Conservation (phyloP, 371 early-diverging fungal genomes). For the Cokeromyces recurvatus region DNA sequence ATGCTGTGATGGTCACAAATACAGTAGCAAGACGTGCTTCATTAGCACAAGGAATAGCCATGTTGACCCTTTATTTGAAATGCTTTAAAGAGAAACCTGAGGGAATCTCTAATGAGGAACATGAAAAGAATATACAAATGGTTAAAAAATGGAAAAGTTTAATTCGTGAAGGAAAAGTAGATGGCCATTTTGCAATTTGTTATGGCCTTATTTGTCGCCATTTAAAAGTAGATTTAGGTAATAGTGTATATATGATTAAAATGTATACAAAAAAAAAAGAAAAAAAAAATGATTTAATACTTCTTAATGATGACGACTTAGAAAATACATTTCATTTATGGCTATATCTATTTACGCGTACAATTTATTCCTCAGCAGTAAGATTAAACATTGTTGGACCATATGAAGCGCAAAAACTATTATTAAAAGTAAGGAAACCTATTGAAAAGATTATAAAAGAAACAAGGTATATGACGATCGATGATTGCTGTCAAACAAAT, state of each 20-base stretch:
- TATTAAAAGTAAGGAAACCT: conserved; percentile 54
- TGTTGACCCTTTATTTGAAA: conserved; percentile 58
- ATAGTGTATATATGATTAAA: too few relatives aligned
- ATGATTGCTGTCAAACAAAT: conserved; percentile 63
- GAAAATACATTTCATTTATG: conserved; percentile 71
- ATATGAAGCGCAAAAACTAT: conserved; percentile 75
- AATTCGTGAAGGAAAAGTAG: conserved; percentile 49
- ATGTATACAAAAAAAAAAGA: conserved; percentile 4
- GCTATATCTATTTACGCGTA: conserved; percentile 78
- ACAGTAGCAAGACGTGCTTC: conserved; percentile 66
- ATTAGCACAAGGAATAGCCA: conserved; percentile 67
- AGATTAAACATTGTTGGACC: conserved; percentile 88
- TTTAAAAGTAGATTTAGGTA: conserved; percentile 54
- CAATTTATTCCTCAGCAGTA: conserved; percentile 82
- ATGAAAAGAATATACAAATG: conserved; percentile 14
- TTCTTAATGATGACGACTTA: too few relatives aligned
- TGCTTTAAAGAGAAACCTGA: conserved; percentile 35
- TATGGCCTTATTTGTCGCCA: conserved; percentile 66
- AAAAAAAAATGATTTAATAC: conserved; percentile 3
- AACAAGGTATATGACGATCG: conserved; percentile 40
- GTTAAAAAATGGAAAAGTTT: conserved; percentile 52
- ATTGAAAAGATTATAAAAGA: conserved; percentile 50
- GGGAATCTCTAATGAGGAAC: conserved; percentile 2
- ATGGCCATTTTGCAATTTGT: conserved; percentile 68
- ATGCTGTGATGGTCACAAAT: conserved; percentile 60